Conservation (phyloP, 306 rosid species). For the Cicer yamashitae region DNA sequence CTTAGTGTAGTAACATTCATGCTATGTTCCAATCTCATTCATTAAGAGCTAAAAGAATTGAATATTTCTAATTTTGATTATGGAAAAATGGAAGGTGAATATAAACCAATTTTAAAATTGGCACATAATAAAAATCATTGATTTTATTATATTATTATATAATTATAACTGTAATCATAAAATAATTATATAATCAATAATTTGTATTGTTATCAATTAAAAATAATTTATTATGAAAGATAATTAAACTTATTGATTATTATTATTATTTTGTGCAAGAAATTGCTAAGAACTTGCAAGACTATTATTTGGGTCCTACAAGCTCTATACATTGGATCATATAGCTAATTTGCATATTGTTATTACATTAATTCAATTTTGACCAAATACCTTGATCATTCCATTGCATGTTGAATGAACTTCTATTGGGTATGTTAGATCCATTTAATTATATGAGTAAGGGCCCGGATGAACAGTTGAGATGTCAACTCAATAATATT, state of each 20-base stretch:
- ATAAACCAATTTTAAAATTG: too few relatives aligned
- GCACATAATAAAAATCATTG: too few relatives aligned
- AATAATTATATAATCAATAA: too few relatives aligned
- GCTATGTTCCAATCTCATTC: conserved; percentile 11
- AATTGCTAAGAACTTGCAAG: conserved; percentile 36
- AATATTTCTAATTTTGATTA: not conserved
- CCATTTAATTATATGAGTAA: conserved; percentile 26
- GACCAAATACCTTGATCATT: conserved; percentile 36
- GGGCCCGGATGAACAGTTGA: conserved; percentile 39
- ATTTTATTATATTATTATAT: too few relatives aligned
- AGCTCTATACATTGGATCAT: conserved; percentile 40
- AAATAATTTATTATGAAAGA: too few relatives aligned
- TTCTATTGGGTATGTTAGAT: conserved; percentile 4
- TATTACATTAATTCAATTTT: conserved; percentile 15
- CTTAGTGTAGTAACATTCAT: conserved; percentile 7
- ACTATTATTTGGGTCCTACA: conserved; percentile 25
- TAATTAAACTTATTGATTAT: too few relatives aligned
- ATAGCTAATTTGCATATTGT: conserved; percentile 14
- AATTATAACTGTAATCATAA: too few relatives aligned
- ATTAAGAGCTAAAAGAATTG: conserved; percentile 13
- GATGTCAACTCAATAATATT: conserved; percentile 20
- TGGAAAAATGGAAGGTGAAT: too few relatives aligned
- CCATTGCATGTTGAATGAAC: conserved; percentile 25
- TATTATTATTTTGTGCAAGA: conserved; percentile 29
- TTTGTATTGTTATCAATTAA: too few relatives aligned